Evolutionary conservation across 2,329 filamentous ascomycete species (phyloP).

Genomic region (Herpotrichia juniperi): DNA sequence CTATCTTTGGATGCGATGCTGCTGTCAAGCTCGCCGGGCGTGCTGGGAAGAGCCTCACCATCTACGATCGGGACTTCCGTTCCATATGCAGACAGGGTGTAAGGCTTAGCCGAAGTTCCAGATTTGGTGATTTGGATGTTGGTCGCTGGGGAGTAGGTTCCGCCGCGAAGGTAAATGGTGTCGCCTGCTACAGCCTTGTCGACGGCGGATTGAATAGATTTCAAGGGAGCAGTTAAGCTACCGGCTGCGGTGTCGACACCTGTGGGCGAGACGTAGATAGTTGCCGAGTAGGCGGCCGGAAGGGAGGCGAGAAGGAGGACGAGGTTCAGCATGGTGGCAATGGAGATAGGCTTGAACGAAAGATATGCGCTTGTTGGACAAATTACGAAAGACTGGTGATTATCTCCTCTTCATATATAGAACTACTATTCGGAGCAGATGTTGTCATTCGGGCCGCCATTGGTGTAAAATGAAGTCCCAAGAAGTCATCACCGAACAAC

Average conservation of each 20-base stretch:
- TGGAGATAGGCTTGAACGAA: not conserved
- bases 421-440: not conserved
- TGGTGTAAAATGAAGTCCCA: not conserved
- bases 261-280: slow-evolving; percentile 55
- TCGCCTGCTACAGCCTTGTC: slow-evolving; percentile 55
- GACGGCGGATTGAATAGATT: slow-evolving; percentile 56
- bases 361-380: not conserved
- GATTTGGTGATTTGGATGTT: slow-evolving; percentile 55
- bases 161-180: slow-evolving; percentile 52
- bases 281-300: slow-evolving; percentile 23
- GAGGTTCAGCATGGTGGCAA: not conserved
- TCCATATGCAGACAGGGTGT: slow-evolving; percentile 51
- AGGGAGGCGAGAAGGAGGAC: slow-evolving; percentile 7
- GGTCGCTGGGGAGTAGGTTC: slow-evolving; percentile 53
- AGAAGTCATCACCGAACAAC: not conserved
- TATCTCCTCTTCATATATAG: not conserved
- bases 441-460: not conserved
- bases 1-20: slow-evolving; percentile 50
- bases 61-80: slow-evolving; percentile 55
- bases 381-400: not conserved
- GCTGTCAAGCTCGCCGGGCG: slow-evolving; percentile 50
- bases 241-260: slow-evolving; percentile 49
- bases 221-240: slow-evolving; percentile 48
- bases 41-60: slow-evolving; percentile 49
- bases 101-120: slow-evolving; percentile 49